Evolutionary conservation across 2,329 filamentous ascomycete species (phyloP).

Genomic region (Bipolaris victoriae): DNA sequence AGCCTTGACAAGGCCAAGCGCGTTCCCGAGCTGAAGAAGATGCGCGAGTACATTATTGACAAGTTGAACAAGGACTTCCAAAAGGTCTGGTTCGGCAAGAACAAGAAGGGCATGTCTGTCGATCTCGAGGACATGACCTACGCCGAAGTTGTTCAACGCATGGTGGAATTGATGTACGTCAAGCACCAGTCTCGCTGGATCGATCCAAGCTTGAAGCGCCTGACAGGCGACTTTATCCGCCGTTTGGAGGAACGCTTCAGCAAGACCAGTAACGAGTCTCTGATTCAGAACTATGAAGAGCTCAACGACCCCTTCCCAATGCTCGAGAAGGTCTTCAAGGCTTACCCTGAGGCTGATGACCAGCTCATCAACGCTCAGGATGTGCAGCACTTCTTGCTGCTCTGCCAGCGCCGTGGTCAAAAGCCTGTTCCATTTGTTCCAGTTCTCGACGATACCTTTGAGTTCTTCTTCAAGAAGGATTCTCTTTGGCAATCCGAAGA

Average conservation of each 20-base stretch:
- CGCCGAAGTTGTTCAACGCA: slow-evolving; percentile 52
- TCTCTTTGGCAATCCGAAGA: slow-evolving; percentile 99
- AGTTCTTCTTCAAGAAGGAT: slow-evolving; percentile 99
- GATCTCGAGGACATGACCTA: slow-evolving; percentile 59
- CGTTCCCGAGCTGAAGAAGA: slow-evolving; percentile 51
- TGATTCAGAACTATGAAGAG: slow-evolving; percentile 89
- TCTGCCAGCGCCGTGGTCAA: slow-evolving; percentile 89
- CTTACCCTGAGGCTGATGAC: slow-evolving; percentile 83
- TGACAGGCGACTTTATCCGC: slow-evolving; percentile 95
- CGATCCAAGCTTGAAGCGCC: slow-evolving; percentile 72
- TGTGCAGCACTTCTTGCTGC: slow-evolving; percentile 92
- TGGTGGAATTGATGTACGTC: slow-evolving; percentile 57
- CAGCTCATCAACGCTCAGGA: slow-evolving; percentile 99
- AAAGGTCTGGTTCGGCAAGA: slow-evolving; percentile 57
- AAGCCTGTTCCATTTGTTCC: slow-evolving; percentile 98
- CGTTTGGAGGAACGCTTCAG: slow-evolving; percentile 97
- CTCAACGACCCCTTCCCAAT: slow-evolving; percentile 80
- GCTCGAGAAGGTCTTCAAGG: slow-evolving; percentile 77
- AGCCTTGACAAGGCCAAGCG: slow-evolving; percentile 81
- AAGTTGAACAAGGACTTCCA: slow-evolving; percentile 57
- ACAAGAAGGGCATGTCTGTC: slow-evolving; percentile 51
- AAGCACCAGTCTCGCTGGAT: slow-evolving; percentile 55
- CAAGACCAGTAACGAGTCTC: slow-evolving; percentile 73
- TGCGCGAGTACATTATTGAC: slow-evolving; percentile 54
- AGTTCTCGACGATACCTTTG: slow-evolving; percentile 93